Base-by-base conservation (phyloP, 352 stramenopile genomes). In the Globisporangium polare region DNA sequence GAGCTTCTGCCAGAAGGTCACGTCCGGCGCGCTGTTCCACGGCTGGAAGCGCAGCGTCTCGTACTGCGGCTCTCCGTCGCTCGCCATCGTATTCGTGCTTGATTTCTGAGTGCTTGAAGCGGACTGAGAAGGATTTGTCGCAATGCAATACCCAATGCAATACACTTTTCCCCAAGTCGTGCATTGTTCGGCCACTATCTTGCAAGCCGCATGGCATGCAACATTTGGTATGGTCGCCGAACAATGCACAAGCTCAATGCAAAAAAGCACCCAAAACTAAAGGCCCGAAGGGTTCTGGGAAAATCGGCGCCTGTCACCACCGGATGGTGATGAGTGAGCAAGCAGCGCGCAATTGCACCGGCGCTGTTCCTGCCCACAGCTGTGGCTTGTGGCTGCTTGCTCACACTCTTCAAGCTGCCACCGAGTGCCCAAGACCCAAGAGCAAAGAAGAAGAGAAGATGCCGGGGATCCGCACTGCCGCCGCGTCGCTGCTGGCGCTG, bases 1-100 rank as follows among this genome's bases (percentile, higher is more conserved):
- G 42, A 95, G 79, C 31, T 68, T 76, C 71, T 95, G 86, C 81
- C 86, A 95, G 72, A 95, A 95, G 15, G 78, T 77, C 42, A 89
- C 81, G 61, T 95, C 82, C 13, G 85, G 80, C 18, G 83, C 79
- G 69, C 86, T 95, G 51, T 78, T 83, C 79, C 84, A 95, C 29
- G 81, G 49, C 75, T 95, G 85, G 58, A 94, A 95, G 66, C 86
- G 79, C 60, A 93, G 80, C 65, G 82, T 63, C 49, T 74, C 59
- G 67, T 66, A 82, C 20, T 66, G 33, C 57, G 17, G 35, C 45
- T 45, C 39, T 31, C 18, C n/a, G 18, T 56, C 46, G 60, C 41
- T 35, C 22, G 49, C 26, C 54, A 61, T 61, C 49, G 18, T n/a
- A 3, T 18, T 41, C 9, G 33, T 41, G 8, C 9, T 41, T n/a